A percentile compares a stretch with the other conserved stretches of the same genome.
Conservation (phyloP, 768 basidiomycete species). For the Podaxis sp. region DNA sequence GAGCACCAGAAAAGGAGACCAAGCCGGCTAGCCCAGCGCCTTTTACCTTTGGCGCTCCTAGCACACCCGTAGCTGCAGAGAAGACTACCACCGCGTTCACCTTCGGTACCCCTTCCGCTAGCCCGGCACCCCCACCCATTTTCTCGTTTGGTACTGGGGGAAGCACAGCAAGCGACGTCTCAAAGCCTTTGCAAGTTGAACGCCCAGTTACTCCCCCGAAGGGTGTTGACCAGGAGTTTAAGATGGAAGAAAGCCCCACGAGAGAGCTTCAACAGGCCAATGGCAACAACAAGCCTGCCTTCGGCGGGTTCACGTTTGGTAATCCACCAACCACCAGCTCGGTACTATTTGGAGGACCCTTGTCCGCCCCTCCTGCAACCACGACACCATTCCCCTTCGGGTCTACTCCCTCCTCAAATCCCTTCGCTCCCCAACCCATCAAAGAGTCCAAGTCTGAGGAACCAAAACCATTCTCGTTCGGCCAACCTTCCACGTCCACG, state of each 20-base stretch:
- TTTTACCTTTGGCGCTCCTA: constrained; percentile 49
- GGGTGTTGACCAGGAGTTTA: constrained; percentile 63
- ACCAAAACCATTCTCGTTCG: constrained; percentile 50
- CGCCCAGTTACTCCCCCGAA: constrained; percentile 68
- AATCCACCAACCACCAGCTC: constrained; percentile 24
- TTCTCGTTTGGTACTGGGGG: constrained; percentile 55
- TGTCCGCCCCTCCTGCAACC: constrained; percentile 21
- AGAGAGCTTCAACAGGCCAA: constrained; percentile 57
- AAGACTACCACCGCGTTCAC: constrained; percentile 32
- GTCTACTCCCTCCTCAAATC: constrained; percentile 35
- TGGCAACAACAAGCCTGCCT: constrained; percentile 37
- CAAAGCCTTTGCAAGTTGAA: constrained; percentile 29
- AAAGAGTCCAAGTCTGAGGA: constrained; percentile 47
- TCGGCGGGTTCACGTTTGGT: constrained; percentile 49
- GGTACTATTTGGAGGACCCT: constrained; percentile 31
- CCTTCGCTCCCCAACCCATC: constrained; percentile 36
- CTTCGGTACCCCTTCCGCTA: constrained; percentile 38
- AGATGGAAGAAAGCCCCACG: constrained; percentile 82
- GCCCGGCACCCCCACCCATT: constrained; percentile 25
- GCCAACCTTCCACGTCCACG: constrained; percentile 24
- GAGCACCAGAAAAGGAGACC: constrained; percentile 17
- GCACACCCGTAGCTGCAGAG: constrained; percentile 31
- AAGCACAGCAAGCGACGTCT: constrained; percentile 39
- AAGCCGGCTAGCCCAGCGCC: constrained; percentile 21
- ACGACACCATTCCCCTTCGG: constrained; percentile 43